phyloP scores from a whole-genome alignment of 202 grass and related monocot genomes.

The Musa balbisiana region DNA sequence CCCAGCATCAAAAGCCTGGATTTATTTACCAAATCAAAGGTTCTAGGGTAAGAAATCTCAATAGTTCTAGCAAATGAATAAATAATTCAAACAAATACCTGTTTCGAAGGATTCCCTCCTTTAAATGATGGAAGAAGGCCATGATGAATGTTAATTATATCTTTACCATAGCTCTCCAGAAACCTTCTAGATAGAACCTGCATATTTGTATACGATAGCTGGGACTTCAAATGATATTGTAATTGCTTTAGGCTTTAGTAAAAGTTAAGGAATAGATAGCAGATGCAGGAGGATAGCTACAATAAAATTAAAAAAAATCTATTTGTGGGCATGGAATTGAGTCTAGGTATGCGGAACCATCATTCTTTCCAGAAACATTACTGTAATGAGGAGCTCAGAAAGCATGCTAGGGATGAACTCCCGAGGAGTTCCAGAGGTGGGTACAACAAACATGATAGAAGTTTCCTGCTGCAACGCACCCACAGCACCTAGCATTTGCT shows the following conservation, averaged over 20 bases:
- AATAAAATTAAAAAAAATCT: no score
- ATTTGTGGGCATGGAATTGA: neutral
- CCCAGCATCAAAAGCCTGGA: slow-evolving; percentile 92
- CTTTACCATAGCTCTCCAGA: slow-evolving; percentile 75
- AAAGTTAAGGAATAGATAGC: neutral
- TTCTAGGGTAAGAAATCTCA: slow-evolving; percentile 1
- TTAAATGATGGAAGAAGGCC: slow-evolving; percentile 96
- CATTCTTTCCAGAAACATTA: neutral
- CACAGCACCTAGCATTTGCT: neutral
- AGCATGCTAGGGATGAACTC: no score
- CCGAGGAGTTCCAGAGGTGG: no score
- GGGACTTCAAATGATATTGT: neutral
- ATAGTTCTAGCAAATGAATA: slow-evolving; percentile 1
- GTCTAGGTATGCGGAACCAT: neutral
- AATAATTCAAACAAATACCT: slow-evolving; percentile 34
- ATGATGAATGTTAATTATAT: slow-evolving; percentile 96
- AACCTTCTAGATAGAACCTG: slow-evolving; percentile 74
- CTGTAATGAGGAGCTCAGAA: neutral
- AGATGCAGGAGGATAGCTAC: no score
- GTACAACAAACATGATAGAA: neutral
- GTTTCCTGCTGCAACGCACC: neutral
- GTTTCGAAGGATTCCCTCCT: slow-evolving; percentile 71
- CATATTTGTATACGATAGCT: neutral
- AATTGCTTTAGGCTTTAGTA: neutral
- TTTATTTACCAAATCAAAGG: slow-evolving; percentile 4